Percentiles rank a stretch among this genome's conserved stretches.
Evolutionary conservation across 345 rosid genomes (phyloP).

Genomic region (Sonneratia caseolaris): DNA sequence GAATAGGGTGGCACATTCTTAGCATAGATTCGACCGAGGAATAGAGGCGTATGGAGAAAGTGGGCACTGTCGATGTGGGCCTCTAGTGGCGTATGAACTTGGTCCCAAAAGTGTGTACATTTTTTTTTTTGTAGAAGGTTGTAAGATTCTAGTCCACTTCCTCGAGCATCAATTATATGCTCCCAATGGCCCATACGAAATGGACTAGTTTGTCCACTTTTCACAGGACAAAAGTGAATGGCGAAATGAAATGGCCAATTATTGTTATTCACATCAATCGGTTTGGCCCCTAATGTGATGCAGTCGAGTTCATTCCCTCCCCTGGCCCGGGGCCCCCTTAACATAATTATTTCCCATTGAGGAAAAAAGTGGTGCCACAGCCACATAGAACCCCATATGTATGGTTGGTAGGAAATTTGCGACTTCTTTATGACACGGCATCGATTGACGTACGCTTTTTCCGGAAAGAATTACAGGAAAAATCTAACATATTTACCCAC

Average conservation of each 20-base stretch:
- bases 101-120: not conserved
- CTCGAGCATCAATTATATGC: not conserved
- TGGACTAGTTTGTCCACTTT: conserved; percentile 4
- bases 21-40: too few relatives aligned
- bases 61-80: too few relatives aligned
- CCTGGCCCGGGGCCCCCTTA: not conserved
- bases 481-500: too few relatives aligned
- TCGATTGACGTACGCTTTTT: too few relatives aligned
- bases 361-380: not conserved
- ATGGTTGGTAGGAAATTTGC: too few relatives aligned
- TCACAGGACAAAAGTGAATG: not conserved
- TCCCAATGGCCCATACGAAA: conserved; percentile 5
- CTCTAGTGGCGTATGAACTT: not conserved
- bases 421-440: too few relatives aligned
- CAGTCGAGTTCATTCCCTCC: not conserved
- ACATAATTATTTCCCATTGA: not conserved
- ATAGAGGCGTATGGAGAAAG: too few relatives aligned
- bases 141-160: not conserved
- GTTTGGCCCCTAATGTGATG: not conserved
- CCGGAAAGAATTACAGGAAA: too few relatives aligned
- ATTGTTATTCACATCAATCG: not conserved
- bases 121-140: not conserved
- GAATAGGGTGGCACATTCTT: too few relatives aligned
- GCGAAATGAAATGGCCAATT: not conserved
- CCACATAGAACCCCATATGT: not conserved